phyloP scores from a whole-genome alignment of 306 rosid genomes.

The Alnus glutinosa region DNA sequence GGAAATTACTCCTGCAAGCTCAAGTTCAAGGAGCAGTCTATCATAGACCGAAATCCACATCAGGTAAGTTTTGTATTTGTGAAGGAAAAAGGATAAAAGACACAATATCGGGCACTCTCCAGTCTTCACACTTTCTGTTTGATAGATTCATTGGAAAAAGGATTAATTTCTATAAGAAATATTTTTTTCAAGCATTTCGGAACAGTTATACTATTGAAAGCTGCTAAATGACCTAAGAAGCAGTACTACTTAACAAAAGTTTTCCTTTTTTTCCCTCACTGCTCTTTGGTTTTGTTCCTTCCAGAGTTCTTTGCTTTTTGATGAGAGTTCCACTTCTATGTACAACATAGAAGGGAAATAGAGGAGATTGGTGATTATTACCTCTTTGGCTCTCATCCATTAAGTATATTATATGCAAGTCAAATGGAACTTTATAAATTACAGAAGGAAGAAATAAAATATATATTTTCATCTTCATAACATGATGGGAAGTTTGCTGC shows the following conservation, averaged over 20 bases:
- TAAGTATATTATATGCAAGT: not conserved
- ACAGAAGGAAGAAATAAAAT: not conserved
- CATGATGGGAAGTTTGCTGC: not conserved
- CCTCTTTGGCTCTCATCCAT: not conserved
- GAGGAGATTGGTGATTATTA: not conserved
- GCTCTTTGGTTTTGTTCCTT: not conserved
- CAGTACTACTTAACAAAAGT: not conserved
- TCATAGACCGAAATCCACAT: conserved; percentile 94
- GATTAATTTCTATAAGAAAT: not conserved
- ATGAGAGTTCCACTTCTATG: not conserved
- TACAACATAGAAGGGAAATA: not conserved
- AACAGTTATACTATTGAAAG: not conserved
- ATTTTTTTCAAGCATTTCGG: not conserved
- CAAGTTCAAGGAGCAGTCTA: conserved; percentile 98
- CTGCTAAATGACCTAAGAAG: not conserved
- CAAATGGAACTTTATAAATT: not conserved
- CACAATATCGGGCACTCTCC: not conserved
- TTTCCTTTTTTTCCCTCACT: not conserved
- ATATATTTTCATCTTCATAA: not conserved
- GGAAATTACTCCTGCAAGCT: conserved; percentile 93
- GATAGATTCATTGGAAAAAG: not conserved
- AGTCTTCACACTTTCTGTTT: conserved; percentile 9
- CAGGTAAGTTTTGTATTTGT: conserved; percentile 56
- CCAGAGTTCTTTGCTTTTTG: not conserved
- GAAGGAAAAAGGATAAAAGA: conserved; percentile 9